Base-by-base conservation (phyloP, 352 stramenopile genomes). In the Phytophthora idaei region DNA sequence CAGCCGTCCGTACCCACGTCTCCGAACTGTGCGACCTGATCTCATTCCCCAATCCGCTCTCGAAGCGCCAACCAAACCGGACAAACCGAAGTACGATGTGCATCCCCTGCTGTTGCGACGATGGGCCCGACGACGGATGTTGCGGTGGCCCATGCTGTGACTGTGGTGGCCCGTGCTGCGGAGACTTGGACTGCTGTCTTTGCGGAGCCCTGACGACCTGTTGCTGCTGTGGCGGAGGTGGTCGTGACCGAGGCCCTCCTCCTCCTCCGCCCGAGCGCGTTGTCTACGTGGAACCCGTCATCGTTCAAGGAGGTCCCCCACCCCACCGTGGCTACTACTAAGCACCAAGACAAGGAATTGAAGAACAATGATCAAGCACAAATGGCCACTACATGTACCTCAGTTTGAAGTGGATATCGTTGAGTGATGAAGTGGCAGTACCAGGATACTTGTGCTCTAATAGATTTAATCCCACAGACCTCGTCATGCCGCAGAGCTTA, bases 261-360 rank as follows among this genome's bases (percentile, higher is more conserved):
- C 59, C 64, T 27, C 63, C 34, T 10, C 34, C 52, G n/a, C 63
- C 57, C 9, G 63, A 61, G 39, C 46, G 67, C 37, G 53, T 69
- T 14, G 67, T 71, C 39, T 75, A 72, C 59, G 64, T 73, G 59
- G 41, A 73, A 31, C 69, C 69, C 14, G 60, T 76, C 11, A 37
- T 65, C 17, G 64, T 76, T 25, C 64, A 67, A 11, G 63, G 60
- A 41, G 49, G 54, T 3, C 69, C 69, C 2, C 64, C 69, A 4
- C 63, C 53, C 5, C 62, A 71, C 32, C 55, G 45, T 21, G 57
- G 57, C 12, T 62, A 66, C 39, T 75, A 70, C 44, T 74, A 67
- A 65, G 45, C 17, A 41, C 12, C 6, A n/a, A 21, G 12, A 41
- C 29, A 59, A 53, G 39, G 28, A 4, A n/a, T n/a, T 5, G 37